These are phyloP conservation scores for Gossypium schwendimanii DNA, from an alignment of 441 rosid species.

Conservation along the genomic window DNA sequence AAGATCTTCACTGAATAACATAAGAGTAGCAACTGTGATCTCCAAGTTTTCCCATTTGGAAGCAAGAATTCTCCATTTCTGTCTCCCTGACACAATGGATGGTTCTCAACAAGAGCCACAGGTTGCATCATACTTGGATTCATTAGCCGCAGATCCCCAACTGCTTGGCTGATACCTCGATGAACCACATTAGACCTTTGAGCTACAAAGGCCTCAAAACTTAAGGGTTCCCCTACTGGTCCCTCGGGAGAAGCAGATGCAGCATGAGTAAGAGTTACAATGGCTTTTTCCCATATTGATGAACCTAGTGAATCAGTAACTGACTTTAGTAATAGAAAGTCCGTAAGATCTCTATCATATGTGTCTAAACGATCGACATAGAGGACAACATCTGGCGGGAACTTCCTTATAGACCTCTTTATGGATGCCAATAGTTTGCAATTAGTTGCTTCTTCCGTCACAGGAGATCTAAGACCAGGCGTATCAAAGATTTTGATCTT, in stretches of 20 bases:
- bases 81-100: constrained; percentile 31
- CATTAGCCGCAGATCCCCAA: constrained; percentile 44
- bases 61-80: constrained; percentile 37
- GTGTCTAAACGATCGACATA: constrained; percentile 68
- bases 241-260: constrained; percentile 55
- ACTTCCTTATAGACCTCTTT: constrained; percentile 52
- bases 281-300: constrained; percentile 62
- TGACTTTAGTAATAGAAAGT: constrained; percentile 39
- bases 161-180: constrained; percentile 50
- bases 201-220: constrained; percentile 49
- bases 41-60: constrained; percentile 52
- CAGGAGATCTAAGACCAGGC: constrained; percentile 58
- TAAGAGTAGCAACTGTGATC: constrained; percentile 47
- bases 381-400: constrained; percentile 67
- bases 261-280: constrained; percentile 73
- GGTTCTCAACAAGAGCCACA: constrained; percentile 67
- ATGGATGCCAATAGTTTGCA: constrained; percentile 46
- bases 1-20: constrained; percentile 62
- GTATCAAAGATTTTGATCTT: constrained; percentile 61
- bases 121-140: constrained; percentile 48
- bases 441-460: constrained; percentile 43
- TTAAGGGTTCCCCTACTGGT: constrained; percentile 40
- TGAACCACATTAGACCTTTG: constrained; percentile 50
- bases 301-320: constrained; percentile 47
- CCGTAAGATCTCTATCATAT: constrained; percentile 35